A percentile compares a stretch with the other conserved stretches of the same genome.
Evolutionary conservation across 1,284 basidiomycete species (phyloP).

Genomic region (Xanthoconium separans): DNA sequence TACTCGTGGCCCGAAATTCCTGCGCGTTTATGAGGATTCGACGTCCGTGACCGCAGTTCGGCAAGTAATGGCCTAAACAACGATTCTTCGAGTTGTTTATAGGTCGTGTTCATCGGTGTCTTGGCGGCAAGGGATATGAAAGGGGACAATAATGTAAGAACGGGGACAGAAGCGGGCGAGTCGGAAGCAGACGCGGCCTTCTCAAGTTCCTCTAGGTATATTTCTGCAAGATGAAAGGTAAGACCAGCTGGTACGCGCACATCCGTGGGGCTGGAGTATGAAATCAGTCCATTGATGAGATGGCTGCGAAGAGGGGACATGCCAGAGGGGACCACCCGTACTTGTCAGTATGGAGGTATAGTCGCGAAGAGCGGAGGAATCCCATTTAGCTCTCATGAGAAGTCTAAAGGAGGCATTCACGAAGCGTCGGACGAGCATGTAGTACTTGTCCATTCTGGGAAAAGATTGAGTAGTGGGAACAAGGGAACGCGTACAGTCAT

Average conservation of each 20-base stretch:
- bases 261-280: slow-evolving; percentile 60
- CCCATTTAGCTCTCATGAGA: slow-evolving; percentile 73
- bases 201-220: slow-evolving; percentile 90
- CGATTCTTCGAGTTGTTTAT: slow-evolving; percentile 65
- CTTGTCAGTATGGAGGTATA: slow-evolving; percentile 69
- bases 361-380: slow-evolving; percentile 47
- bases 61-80: slow-evolving; percentile 66
- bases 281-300: slow-evolving; percentile 3
- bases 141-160: slow-evolving; percentile 60
- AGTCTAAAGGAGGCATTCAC: slow-evolving; percentile 84
- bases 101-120: slow-evolving; percentile 60
- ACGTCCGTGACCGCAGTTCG: slow-evolving; percentile 40
- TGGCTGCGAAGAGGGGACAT: slow-evolving; percentile 23
- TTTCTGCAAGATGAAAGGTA: slow-evolving; percentile 84
- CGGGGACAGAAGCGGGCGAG: slow-evolving; percentile 49
- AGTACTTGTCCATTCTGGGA: slow-evolving; percentile 92
- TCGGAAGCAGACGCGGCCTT: slow-evolving; percentile 49
- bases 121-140: slow-evolving; percentile 70
- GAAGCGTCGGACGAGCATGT: slow-evolving; percentile 90
- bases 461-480: slow-evolving; percentile 4
- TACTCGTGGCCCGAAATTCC: slow-evolving; percentile 34
- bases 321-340: slow-evolving; percentile 79
- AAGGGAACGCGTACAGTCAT: slow-evolving; percentile 12
- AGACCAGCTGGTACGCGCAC: slow-evolving; percentile 76
- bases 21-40: slow-evolving; percentile 44